These are phyloP conservation scores for Calocera cornea DNA, from an alignment of 768 basidiomycete species.

Conservation along the genomic window DNA sequence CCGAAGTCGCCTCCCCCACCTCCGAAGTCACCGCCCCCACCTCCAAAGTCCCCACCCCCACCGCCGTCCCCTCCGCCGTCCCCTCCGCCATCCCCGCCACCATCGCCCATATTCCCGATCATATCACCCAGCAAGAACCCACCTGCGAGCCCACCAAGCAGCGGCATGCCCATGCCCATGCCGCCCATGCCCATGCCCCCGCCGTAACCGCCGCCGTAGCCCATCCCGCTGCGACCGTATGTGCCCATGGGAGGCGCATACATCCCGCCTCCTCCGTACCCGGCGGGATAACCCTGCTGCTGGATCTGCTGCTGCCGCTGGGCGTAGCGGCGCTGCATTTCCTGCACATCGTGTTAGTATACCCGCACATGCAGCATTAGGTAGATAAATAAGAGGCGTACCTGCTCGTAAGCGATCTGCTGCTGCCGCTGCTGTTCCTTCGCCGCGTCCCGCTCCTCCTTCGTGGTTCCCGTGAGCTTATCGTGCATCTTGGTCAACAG, in stretches of 20 bases:
- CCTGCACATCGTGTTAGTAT: not conserved
- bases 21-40: not conserved
- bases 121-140: constrained; percentile 38
- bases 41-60: not conserved
- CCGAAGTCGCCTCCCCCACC: not conserved
- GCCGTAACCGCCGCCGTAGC: not conserved
- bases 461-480: constrained; percentile 42
- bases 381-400: not conserved
- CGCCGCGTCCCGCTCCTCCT: constrained; percentile 42
- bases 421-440: constrained; percentile 20
- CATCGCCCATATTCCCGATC: constrained; percentile 18
- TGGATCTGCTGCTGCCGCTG: constrained; percentile 10
- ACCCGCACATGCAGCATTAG: not conserved
- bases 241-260: constrained; percentile 14
- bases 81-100: not conserved
- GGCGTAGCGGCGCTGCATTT: not conserved
- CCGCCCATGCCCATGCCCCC: constrained; percentile 15
- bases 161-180: constrained; percentile 29
- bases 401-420: not conserved
- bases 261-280: constrained; percentile 13
- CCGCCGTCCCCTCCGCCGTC: constrained; percentile 11
- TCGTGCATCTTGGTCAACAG: constrained; percentile 52
- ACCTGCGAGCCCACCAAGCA: constrained; percentile 37
- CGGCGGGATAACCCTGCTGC: constrained; percentile 11
- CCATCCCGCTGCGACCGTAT: constrained; percentile 6